These are phyloP conservation scores for Schizochytrium sp. DNA, from an alignment of 108 stramenopile species.

Conservation along the genomic window DNA sequence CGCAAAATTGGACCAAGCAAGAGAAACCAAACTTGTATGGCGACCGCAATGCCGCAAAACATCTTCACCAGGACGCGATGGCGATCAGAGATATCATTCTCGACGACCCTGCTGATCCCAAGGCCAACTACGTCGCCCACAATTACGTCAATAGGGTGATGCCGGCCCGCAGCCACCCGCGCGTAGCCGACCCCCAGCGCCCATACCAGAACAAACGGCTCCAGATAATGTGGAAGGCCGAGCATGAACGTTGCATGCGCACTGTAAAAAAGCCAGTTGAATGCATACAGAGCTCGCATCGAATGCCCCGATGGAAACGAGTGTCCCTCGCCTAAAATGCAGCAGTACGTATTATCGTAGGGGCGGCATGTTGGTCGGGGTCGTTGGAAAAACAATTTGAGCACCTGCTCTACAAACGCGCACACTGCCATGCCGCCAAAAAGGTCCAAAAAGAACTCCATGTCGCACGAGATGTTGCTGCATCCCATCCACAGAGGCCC, in stretches of 20 bases:
- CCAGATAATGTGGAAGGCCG: neutral
- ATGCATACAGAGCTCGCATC: neutral
- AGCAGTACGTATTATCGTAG: neutral
- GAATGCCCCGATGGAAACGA: constrained; percentile 25
- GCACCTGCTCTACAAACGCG: neutral
- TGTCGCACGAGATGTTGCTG: neutral
- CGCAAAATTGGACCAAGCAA: neutral
- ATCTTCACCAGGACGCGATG: neutral
- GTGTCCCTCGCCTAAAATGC: constrained; percentile 18
- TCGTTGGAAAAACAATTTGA: constrained; percentile 18
- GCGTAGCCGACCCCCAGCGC: constrained; percentile 10
- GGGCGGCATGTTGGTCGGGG: neutral
- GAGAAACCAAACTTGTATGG: neutral
- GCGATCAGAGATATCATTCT: neutral
- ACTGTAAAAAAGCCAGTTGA: constrained; percentile 11
- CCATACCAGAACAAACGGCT: neutral
- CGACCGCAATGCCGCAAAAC: neutral
- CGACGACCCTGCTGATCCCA: neutral
- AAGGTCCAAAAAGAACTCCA: constrained; percentile 4
- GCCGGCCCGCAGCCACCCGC: constrained; percentile 11
- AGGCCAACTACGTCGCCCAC: constrained; percentile 11
- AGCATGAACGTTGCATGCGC: neutral
- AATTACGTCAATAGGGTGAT: constrained; percentile 19
- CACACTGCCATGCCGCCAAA: neutral
- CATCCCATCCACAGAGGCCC: neutral